Evolutionary conservation across 345 rosid genomes (phyloP).

Genomic region (Populus alba): DNA sequence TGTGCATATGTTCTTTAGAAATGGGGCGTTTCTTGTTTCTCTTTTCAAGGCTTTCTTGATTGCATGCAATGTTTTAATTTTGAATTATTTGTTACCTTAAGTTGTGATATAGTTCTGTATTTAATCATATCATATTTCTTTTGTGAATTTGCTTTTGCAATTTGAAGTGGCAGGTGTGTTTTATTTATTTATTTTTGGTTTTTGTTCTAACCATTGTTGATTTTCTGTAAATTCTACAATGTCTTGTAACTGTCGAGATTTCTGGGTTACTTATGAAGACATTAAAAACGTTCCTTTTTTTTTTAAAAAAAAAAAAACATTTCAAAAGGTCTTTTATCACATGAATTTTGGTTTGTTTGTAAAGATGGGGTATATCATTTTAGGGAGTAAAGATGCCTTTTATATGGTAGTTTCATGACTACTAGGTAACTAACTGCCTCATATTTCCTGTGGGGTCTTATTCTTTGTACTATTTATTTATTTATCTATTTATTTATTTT

Average conservation of each 20-base stretch:
- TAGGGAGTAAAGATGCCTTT: not conserved
- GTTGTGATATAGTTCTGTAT: not conserved
- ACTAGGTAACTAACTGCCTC: not conserved
- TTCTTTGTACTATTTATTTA: not conserved
- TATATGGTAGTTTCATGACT: conserved; percentile 5
- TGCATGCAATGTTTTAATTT: conserved; percentile 27
- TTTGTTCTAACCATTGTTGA: not conserved
- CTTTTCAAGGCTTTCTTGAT: not conserved
- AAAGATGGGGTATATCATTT: not conserved
- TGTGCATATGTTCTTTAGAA: not conserved
- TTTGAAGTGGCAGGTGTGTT: not conserved
- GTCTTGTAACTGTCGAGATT: not conserved
- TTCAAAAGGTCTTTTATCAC: not conserved
- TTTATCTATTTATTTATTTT: not conserved
- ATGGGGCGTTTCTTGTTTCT: not conserved
- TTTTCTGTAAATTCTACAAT: not conserved
- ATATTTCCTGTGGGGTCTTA: not conserved
- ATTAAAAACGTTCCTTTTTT: not conserved
- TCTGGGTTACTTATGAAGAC: not conserved
- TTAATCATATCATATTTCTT: not conserved
- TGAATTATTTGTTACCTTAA: not conserved
- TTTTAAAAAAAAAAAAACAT: not conserved
- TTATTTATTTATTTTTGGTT: too few species aligned
- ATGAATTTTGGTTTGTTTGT: not conserved
- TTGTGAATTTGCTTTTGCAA: not conserved